A percentile compares a stretch with the other conserved stretches of the same genome.
Evolutionary conservation across 176 grass and related monocot species (phyloP).

Genomic region (Oryza longistaminata): DNA sequence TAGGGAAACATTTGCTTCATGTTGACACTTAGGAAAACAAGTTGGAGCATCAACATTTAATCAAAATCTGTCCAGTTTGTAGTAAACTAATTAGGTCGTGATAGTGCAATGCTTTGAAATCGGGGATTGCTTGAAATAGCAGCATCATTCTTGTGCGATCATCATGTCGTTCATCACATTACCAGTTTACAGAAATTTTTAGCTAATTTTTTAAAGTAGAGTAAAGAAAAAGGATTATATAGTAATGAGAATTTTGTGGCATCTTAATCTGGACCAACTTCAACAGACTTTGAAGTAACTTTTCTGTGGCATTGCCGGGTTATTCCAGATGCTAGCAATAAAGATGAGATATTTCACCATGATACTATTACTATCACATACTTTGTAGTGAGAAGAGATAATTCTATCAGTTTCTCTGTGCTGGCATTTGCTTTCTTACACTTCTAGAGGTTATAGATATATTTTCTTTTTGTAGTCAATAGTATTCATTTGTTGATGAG

Average conservation of each 20-base stretch:
- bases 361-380: not conserved
- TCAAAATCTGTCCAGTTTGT: not conserved
- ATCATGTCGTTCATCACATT: not conserved
- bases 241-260: not conserved
- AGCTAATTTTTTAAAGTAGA: not conserved
- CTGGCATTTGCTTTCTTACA: not conserved
- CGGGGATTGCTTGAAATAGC: not conserved
- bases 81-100: not conserved
- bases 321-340: not conserved
- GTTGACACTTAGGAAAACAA: not conserved
- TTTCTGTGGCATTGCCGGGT: not conserved
- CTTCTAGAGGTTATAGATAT: not conserved
- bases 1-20: not conserved
- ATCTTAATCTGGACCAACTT: not conserved
- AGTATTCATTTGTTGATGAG: not conserved
- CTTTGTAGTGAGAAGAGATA: not conserved
- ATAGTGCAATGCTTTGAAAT: not conserved
- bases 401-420: not conserved
- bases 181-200: not conserved
- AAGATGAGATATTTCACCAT: not conserved
- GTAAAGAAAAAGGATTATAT: not conserved
- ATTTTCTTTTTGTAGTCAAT: not conserved
- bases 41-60: not conserved
- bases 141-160: not conserved
- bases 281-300: not conserved